Conservation (phyloP, 306 rosid genomes). For the Sechiopsis laciniata region DNA sequence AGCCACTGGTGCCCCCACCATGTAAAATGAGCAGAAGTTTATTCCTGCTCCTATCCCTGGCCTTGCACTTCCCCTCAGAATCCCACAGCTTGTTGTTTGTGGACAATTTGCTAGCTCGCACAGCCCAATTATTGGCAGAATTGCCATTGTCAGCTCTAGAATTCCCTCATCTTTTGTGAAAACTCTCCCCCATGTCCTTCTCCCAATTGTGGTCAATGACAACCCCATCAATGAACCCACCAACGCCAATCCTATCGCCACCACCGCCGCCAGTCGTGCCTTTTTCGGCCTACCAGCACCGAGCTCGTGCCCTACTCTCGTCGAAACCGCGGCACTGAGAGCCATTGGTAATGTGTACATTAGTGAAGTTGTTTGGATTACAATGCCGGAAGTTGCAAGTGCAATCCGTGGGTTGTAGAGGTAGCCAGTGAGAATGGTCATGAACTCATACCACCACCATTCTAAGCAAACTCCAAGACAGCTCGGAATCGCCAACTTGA, state of each 20-base stretch:
- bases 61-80: slow-evolving; percentile 65
- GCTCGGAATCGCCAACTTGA: slow-evolving; percentile 51
- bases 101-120: slow-evolving; percentile 66
- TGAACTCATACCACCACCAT: slow-evolving; percentile 91
- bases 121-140: slow-evolving; percentile 54
- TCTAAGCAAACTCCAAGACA: slow-evolving; percentile 76
- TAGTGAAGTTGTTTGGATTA: slow-evolving; percentile 55
- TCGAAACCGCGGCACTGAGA: slow-evolving; percentile 48
- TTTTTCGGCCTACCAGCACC: slow-evolving; percentile 44
- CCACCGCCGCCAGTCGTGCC: slow-evolving; percentile 45
- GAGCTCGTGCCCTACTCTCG: slow-evolving; percentile 56
- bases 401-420: slow-evolving; percentile 48
- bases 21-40: slow-evolving; percentile 52
- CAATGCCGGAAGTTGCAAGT: slow-evolving; percentile 49
- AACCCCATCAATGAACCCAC: slow-evolving; percentile 42
- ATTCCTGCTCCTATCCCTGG: slow-evolving; percentile 57
- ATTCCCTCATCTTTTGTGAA: slow-evolving; percentile 52
- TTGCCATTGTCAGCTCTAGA: slow-evolving; percentile 37
- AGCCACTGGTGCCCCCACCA: slow-evolving; percentile 66
- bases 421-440: slow-evolving; percentile 57
- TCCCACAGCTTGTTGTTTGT: slow-evolving; percentile 62
- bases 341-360: slow-evolving; percentile 57
- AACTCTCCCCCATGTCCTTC: slow-evolving; percentile 51
- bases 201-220: slow-evolving; percentile 46
- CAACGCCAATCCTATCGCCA: slow-evolving; percentile 43